Conservation (phyloP, 2,329 filamentous ascomycete genomes). For the Cercospora canescens region DNA sequence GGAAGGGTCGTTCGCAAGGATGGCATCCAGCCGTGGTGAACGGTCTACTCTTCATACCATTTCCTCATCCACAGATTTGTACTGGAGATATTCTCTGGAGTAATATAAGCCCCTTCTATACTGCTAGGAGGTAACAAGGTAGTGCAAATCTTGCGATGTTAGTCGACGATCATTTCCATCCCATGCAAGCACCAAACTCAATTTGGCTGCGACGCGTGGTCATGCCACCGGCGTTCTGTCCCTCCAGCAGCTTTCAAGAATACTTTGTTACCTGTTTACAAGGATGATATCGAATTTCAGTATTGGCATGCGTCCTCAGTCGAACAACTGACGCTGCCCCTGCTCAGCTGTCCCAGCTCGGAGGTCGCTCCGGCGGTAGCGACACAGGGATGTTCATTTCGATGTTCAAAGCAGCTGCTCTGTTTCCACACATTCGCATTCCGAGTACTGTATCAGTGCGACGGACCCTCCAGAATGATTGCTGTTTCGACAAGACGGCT, state of each 20-base stretch:
- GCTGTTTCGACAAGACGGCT: not conserved
- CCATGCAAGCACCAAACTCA: not conserved
- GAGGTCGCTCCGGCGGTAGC: not conserved
- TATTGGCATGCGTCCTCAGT: not conserved
- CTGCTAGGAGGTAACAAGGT: not conserved
- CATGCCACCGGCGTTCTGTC: not conserved
- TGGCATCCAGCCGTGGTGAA: slow-evolving; percentile 42
- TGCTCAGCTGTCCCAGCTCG: not conserved
- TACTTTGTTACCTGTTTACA: not conserved
- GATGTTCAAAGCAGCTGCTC: not conserved
- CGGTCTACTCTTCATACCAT: not conserved
- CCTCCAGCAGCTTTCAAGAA: not conserved
- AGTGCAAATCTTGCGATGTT: not conserved
- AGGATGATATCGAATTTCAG: not conserved
- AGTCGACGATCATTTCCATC: not conserved
- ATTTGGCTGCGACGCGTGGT: not conserved
- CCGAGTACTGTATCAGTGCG: not conserved
- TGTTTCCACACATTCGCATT: not conserved
- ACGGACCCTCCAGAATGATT: not conserved
- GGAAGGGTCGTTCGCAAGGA: slow-evolving; percentile 40
- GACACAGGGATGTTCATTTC: not conserved
- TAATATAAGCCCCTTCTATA: not conserved
- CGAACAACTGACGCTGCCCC: not conserved
- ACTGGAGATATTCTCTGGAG: too few species aligned
- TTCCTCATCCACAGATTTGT: not conserved